Evolutionary conservation across 148 eudicot genomes (phyloP).

Genomic region (Vaccinium corymbosum): DNA sequence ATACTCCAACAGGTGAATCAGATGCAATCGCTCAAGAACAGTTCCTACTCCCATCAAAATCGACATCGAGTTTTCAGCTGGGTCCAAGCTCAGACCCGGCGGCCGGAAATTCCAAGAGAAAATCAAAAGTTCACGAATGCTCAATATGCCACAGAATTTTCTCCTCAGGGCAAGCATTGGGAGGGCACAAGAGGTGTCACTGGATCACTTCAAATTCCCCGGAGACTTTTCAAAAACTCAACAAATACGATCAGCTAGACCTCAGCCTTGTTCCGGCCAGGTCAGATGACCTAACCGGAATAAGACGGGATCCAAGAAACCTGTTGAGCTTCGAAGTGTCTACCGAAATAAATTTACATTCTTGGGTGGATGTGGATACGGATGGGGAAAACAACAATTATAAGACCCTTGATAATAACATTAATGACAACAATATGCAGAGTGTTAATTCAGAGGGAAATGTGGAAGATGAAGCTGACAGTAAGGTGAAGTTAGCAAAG

Average conservation of each 20-base stretch:
- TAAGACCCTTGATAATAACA: not conserved
- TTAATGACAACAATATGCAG: not conserved
- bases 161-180: constrained; percentile 83
- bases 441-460: constrained; percentile 16
- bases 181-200: constrained; percentile 93
- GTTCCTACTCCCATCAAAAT: constrained; percentile 29
- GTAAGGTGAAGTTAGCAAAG: constrained; percentile 59
- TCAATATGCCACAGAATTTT: constrained; percentile 73
- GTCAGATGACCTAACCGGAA: constrained; percentile 25
- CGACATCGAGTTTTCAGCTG: constrained; percentile 31
- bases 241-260: constrained; percentile 39
- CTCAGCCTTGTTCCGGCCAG: constrained; percentile 53
- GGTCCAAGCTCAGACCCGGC: constrained; percentile 20
- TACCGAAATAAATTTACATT: constrained; percentile 50
- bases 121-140: constrained; percentile 75
- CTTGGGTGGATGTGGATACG: constrained; percentile 36
- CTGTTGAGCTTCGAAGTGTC: constrained; percentile 60
- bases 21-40: constrained; percentile 32
- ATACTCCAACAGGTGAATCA: constrained; percentile 16
- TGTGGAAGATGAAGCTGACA: constrained; percentile 75
- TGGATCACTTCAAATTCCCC: constrained; percentile 78
- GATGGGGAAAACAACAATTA: constrained; percentile 15
- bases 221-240: constrained; percentile 40
- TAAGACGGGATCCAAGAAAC: constrained; percentile 43
- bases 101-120: constrained; percentile 38